Evolutionary conservation across 1,284 basidiomycete species (phyloP).

Genomic region (Moesziomyces parantarcticus): DNA sequence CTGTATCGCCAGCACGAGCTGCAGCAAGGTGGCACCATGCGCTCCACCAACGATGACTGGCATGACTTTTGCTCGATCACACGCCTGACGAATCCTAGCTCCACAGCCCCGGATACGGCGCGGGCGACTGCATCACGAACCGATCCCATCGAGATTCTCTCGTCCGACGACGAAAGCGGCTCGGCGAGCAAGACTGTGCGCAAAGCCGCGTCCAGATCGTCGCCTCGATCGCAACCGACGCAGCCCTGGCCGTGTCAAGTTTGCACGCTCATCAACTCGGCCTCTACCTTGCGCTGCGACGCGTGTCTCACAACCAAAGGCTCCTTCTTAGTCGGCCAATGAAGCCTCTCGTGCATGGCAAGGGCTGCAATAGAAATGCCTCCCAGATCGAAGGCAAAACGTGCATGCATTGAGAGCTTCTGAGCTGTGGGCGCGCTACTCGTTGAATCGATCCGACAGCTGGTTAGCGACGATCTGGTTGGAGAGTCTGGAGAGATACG

Average conservation of each 20-base stretch:
- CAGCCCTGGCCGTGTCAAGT: conserved; percentile 27
- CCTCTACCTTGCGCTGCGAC: conserved; percentile 15
- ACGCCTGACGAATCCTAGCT: conserved; percentile 2
- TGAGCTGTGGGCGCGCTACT: neutral
- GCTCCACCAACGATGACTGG: conserved; percentile 41
- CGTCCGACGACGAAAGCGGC: conserved; percentile 29
- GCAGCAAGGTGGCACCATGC: conserved; percentile 30
- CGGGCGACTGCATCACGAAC: neutral
- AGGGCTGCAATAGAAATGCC: neutral
- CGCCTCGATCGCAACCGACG: neutral
- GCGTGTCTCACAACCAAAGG: conserved; percentile 32
- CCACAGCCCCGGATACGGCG: neutral
- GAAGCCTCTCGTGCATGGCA: neutral
- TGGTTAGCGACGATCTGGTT: conserved; percentile 32
- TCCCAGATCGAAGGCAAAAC: neutral
- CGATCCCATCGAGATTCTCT: conserved; percentile 29
- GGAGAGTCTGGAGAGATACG: conserved; percentile 29
- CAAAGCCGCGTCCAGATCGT: neutral
- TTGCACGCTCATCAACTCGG: conserved; percentile 40
- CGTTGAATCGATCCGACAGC: conserved; percentile 38
- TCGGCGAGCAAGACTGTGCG: neutral
- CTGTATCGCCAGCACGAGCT: conserved; percentile 41
- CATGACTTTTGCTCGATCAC: conserved; percentile 34
- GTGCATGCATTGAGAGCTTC: neutral
- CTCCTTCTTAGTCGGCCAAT: conserved; percentile 22